phyloP scores from a whole-genome alignment of 2,329 filamentous ascomycete genomes.

The Colletotrichum simmondsii region DNA sequence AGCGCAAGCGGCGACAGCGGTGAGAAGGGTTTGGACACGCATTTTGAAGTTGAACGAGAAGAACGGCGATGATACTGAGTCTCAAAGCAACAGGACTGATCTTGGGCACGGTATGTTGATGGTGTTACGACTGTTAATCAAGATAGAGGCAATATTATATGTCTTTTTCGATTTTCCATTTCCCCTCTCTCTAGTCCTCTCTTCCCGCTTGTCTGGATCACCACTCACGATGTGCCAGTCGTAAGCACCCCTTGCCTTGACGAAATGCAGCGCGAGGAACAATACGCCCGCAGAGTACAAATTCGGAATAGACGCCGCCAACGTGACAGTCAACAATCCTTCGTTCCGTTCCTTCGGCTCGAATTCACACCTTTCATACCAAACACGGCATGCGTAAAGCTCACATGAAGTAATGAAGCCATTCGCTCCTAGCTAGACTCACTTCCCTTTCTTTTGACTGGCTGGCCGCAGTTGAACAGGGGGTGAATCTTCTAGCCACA shows the following conservation, averaged over 20 bases:
- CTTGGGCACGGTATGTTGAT: not conserved
- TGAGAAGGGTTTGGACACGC: slow-evolving; percentile 14
- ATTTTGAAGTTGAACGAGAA: not conserved
- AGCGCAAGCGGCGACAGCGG: slow-evolving; percentile 13
- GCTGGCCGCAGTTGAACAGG: not conserved
- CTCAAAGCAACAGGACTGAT: not conserved
- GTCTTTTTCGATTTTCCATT: not conserved
- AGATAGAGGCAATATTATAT: not conserved
- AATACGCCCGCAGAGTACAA: not conserved
- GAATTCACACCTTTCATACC: not conserved
- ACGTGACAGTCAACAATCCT: not conserved
- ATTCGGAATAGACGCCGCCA: too few relatives aligned
- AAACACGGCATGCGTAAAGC: not conserved
- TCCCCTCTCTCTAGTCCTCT: too few relatives aligned
- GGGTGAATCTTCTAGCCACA: not conserved
- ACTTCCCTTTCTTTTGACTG: not conserved
- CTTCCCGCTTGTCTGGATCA: not conserved
- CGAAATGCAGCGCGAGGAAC: not conserved
- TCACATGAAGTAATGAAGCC: not conserved
- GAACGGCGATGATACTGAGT: not conserved
- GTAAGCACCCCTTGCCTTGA: not conserved
- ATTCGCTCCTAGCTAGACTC: not conserved
- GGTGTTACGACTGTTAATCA: not conserved
- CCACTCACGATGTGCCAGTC: not conserved
- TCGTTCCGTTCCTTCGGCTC: slow-evolving; percentile 9